Base-by-base conservation (phyloP, 495 filamentous ascomycete genomes). In the Aspergillus funiculosus region DNA sequence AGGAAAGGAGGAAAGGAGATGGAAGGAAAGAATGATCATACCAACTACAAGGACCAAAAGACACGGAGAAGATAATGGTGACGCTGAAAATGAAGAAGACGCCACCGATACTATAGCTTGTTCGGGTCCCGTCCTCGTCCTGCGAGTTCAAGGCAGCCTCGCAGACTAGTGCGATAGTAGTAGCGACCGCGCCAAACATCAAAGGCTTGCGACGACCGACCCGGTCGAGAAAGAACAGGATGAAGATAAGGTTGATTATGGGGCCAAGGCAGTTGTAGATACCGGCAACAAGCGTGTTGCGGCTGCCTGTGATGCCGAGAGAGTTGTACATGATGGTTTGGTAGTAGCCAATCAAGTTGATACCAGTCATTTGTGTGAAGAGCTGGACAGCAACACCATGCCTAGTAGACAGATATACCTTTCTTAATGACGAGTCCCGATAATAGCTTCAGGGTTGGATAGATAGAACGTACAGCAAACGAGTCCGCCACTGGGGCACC, bases 191-290 rank as follows among this genome's bases (percentile, higher is more conserved):
- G 29, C 68, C 71, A 37, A 69, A 64, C 4, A 69, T 51, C 52
- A 71, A 57, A 18, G 63, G 66, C 13, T 51, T 58, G 19, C 63
- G 62, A 1, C 67, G 62, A 8, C 65, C 64, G 6, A 71, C 60
- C 17, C 60, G 57, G 41, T 71, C 67, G 24, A 69, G 61, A 14
- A 69, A 37, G 47, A 66, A 71, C n/a, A 67, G 47, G 32, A 73
- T 69, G 49, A 73, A 74, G 47, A 74, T 51, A 1, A 74, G 51
- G 50, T 69, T 77, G 32, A 69, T 59, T 9, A 79, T 32, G 14
- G 77, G 76, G 10, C 77, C 77, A 15, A 80, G 64, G 22, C 76
- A 74, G 46, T 82, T 82, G 61, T 82, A 82, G 34, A 81, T 69
- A 6, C 76, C 78, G 5, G 72, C 69, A 1, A 82, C 73, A 0